Base-by-base conservation (phyloP, 192 early-diverging fungal genomes). In the Gryganskiella cystojenkinii region DNA sequence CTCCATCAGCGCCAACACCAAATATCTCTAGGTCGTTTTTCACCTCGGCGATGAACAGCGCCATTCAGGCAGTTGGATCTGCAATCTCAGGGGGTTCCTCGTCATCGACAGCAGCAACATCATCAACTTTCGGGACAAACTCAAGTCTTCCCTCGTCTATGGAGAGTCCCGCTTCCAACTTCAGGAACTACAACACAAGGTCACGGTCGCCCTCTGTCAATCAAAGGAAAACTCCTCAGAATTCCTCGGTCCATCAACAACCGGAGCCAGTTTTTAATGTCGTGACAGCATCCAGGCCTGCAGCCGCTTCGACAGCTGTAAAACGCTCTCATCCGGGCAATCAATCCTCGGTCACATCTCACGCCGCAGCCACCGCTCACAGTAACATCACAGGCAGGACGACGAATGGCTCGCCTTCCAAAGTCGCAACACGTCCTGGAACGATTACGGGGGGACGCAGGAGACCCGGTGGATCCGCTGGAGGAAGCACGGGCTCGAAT, bases 361-460 rank as follows among this genome's bases (percentile, higher is more conserved):
- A 31, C 34, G 31, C 42, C 1, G 7, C 51, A 22, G 72, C 46
- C 2, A 9, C 27, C 6, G 24, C 22, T 20, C 56, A n/a, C 45
- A 45, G 33, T 33, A n/a, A n/a, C n/a, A n/a, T n/a, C n/a, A n/a
- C n/a, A n/a, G n/a, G n/a, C n/a, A 43, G 43, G 3, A 25, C 28
- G 1, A 28, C 60, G 9, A 44, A 27, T 35, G 37, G 20, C 10
- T 44, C 56, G 27, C 50, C 43, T 7, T 34, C 61, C 6, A 59
- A 34, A 13, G 13, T 46, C 24, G 35, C 53, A 2, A 60, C 71
- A n/a, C 60, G 74, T 2, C 67, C 74, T 27, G 74, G 74, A 35
- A 64, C 52, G 61, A 78, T 78, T 20, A 78, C 74, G 14, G 74
- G 74, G 35, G 65, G 61, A 42, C 66, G 74, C 3, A 67, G 25